Conservation (phyloP, 2,329 filamentous ascomycete genomes). For the Chaetomiaceae sp. region DNA sequence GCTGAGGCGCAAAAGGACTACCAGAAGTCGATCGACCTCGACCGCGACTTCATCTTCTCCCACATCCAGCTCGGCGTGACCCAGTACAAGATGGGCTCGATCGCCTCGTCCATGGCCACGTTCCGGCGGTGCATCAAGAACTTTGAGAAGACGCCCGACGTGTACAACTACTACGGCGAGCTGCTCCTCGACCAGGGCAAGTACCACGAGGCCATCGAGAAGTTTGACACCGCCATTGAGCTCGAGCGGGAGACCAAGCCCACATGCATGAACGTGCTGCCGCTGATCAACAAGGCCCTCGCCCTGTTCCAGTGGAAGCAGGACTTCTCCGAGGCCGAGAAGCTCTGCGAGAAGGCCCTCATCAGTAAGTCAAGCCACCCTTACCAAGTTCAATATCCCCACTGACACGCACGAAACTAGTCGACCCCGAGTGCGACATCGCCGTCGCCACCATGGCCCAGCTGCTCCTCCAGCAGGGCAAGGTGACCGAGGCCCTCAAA, state of each 20-base stretch:
- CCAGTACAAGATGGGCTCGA: slow-evolving; percentile 99
- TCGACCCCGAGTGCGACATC: slow-evolving; percentile 98
- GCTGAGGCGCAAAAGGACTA: slow-evolving; percentile 95
- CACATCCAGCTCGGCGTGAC: slow-evolving; percentile 99
- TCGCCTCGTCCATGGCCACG: slow-evolving; percentile 96
- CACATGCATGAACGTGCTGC: slow-evolving; percentile 94
- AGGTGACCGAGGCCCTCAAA: slow-evolving; percentile 88
- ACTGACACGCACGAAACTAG: slow-evolving; percentile 45
- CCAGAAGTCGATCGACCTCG: slow-evolving; percentile 97
- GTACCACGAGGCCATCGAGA: slow-evolving; percentile 90
- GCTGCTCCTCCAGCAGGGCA: slow-evolving; percentile 93
- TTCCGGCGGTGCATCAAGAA: slow-evolving; percentile 98
- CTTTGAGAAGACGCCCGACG: slow-evolving; percentile 92
- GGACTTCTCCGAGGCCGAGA: slow-evolving; percentile 90
- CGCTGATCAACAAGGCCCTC: slow-evolving; percentile 96
- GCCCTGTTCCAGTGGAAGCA: slow-evolving; percentile 98
- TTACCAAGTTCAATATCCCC: background rate
- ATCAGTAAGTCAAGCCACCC: slow-evolving; percentile 65
- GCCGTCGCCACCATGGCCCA: slow-evolving; percentile 98
- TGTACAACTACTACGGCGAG: slow-evolving; percentile 99
- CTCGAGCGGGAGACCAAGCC: slow-evolving; percentile 96
- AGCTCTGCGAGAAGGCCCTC: slow-evolving; percentile 92
- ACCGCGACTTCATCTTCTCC: slow-evolving; percentile 96
- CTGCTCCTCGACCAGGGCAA: slow-evolving; percentile 94
- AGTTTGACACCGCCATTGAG: slow-evolving; percentile 97